Evolutionary conservation across 2,329 filamentous ascomycete genomes (phyloP).

Genomic region (Didymella exigua): DNA sequence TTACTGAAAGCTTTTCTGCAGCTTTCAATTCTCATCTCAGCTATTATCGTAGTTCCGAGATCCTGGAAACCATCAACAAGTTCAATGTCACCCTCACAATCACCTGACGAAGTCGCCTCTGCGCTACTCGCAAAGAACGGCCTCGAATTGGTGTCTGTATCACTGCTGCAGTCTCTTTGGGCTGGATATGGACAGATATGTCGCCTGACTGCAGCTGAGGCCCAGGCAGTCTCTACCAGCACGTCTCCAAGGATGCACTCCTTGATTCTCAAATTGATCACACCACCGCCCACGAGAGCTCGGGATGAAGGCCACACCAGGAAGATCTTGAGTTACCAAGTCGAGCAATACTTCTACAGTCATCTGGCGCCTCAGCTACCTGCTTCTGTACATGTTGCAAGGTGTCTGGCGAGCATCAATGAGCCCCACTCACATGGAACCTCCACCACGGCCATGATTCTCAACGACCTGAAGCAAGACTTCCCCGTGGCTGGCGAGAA

Average conservation of each 20-base stretch:
- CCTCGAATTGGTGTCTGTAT: constrained; percentile 30
- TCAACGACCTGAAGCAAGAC: constrained; percentile 60
- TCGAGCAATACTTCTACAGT: constrained; percentile 70
- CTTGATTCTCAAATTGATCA: constrained; percentile 66
- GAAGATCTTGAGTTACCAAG: constrained; percentile 70
- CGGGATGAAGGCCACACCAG: constrained; percentile 66
- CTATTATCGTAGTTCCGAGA: background rate
- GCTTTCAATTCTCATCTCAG: background rate
- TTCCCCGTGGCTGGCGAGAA: constrained; percentile 65
- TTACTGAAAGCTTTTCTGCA: background rate
- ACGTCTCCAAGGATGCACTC: constrained; percentile 33
- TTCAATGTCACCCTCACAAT: constrained; percentile 48
- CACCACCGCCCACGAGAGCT: constrained; percentile 53
- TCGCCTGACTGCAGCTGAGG: constrained; percentile 53
- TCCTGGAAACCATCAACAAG: background rate
- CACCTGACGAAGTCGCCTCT: constrained; percentile 31
- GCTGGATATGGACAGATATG: constrained; percentile 62
- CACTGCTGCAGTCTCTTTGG: constrained; percentile 53
- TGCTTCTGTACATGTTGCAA: constrained; percentile 55
- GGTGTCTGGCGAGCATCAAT: constrained; percentile 56
- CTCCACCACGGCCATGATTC: constrained; percentile 59
- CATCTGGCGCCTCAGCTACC: constrained; percentile 59
- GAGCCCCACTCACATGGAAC: constrained; percentile 43
- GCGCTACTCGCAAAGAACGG: constrained; percentile 34
- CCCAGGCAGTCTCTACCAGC: background rate